These are phyloP conservation scores for Phialophora macrospora DNA, from an alignment of 2,329 filamentous ascomycete genomes.

Conservation along the genomic window DNA sequence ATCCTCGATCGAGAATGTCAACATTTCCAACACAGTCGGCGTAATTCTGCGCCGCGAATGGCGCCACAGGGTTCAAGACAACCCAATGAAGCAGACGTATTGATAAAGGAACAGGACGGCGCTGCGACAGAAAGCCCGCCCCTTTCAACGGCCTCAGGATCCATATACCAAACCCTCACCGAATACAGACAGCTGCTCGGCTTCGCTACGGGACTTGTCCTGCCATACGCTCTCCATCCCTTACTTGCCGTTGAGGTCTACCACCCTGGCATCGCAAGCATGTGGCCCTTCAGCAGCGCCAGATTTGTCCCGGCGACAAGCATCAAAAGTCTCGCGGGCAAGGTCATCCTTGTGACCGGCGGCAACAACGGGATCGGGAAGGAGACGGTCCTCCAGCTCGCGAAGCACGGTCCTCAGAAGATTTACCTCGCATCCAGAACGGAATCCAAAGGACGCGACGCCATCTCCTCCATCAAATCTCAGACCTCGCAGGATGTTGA, in stretches of 20 bases:
- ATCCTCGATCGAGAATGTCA: constrained; percentile 5
- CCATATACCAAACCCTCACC: constrained; percentile 1
- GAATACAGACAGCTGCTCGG: constrained; percentile 26
- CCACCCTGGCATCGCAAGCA: constrained; percentile 31
- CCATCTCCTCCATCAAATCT: constrained; percentile 47
- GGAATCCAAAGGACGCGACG: constrained; percentile 43
- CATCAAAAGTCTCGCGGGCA: constrained; percentile 49
- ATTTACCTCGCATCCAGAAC: constrained; percentile 54
- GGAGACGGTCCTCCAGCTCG: constrained; percentile 52
- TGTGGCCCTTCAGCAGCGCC: constrained; percentile 32
- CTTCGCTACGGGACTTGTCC: constrained; percentile 27
- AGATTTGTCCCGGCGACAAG: constrained; percentile 47
- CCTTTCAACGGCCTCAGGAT: background rate
- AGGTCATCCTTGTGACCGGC: constrained; percentile 54
- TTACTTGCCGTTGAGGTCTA: constrained; percentile 32
- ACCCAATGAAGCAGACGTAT: background rate
- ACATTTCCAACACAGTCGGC: constrained; percentile 11
- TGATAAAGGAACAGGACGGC: constrained; percentile 1
- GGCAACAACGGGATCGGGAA: constrained; percentile 56
- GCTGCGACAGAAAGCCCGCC: background rate
- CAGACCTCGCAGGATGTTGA: constrained; percentile 41
- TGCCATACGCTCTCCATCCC: constrained; percentile 34
- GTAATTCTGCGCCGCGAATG: constrained; percentile 5
- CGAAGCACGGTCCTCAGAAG: constrained; percentile 50
- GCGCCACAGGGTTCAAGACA: background rate